phyloP scores from a whole-genome alignment of 106 monocot species.

The Phalaenopsis aphrodite region DNA sequence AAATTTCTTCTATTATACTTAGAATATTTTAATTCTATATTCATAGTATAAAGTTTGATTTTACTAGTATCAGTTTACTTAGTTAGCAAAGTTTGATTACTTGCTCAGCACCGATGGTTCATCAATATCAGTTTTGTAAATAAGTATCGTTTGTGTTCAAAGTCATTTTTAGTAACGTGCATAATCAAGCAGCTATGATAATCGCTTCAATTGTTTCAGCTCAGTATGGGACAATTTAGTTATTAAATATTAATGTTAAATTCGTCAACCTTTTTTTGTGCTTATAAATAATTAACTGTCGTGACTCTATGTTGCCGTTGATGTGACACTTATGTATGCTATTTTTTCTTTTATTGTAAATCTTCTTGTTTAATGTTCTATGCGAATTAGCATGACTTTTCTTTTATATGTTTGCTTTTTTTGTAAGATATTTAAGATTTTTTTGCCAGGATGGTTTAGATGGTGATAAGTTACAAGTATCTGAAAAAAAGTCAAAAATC shows the following conservation, averaged over 20 bases:
- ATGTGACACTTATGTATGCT: background rate
- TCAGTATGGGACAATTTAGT: too few relatives aligned
- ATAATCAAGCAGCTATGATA: too few relatives aligned
- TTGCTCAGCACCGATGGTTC: background rate
- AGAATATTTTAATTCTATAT: too few relatives aligned
- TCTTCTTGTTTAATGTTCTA: background rate
- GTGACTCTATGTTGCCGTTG: too few relatives aligned
- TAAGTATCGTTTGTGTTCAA: background rate
- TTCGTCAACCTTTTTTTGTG: too few relatives aligned
- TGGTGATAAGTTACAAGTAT: conserved; percentile 55
- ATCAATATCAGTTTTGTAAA: background rate
- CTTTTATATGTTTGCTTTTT: background rate
- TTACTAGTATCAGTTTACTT: background rate
- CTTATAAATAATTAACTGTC: too few relatives aligned
- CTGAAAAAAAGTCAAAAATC: conserved; percentile 78
- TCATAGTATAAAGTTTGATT: too few relatives aligned
- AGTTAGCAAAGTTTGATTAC: background rate
- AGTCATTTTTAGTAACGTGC: too few relatives aligned
- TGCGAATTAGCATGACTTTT: background rate
- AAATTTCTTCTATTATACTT: too few relatives aligned
- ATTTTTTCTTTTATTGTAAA: background rate
- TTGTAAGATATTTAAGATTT: background rate
- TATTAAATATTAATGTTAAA: too few relatives aligned
- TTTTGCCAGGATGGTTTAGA: conserved; percentile 53
- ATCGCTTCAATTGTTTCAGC: too few relatives aligned